A percentile compares a stretch with the other conserved stretches of the same genome.
Evolutionary conservation across 1,284 basidiomycete genomes (phyloP).

Genomic region (Wallemia hederae): DNA sequence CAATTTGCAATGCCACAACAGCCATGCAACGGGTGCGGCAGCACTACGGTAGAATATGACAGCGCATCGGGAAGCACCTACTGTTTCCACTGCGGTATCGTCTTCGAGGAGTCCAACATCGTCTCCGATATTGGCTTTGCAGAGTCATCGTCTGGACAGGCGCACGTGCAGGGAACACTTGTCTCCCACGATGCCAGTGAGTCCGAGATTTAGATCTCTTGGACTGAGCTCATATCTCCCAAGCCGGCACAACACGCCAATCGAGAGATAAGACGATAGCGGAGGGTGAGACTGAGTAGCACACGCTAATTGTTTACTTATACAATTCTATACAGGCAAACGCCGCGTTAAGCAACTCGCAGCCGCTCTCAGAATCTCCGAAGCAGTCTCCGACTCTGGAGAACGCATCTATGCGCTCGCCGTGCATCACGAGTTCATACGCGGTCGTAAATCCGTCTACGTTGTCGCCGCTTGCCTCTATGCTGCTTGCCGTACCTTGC

Average conservation of each 20-base stretch:
- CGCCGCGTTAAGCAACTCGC: conserved; percentile 57
- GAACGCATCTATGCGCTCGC: conserved; percentile 75
- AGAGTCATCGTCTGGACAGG: conserved; percentile 68
- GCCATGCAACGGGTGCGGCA: conserved; percentile 4
- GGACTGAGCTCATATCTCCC: neutral
- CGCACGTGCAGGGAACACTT: conserved; percentile 81
- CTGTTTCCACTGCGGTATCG: conserved; percentile 55
- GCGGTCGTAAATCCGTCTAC: conserved; percentile 69
- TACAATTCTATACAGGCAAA: conserved; percentile 41
- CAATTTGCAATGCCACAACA: neutral
- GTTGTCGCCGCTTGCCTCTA: conserved; percentile 89
- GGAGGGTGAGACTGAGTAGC: conserved; percentile 28
- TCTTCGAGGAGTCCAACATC: conserved; percentile 79
- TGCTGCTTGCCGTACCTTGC: conserved; percentile 69
- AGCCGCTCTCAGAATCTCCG: conserved; percentile 42
- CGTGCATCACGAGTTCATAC: conserved; percentile 74
- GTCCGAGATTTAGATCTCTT: conserved; percentile 14
- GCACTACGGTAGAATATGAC: conserved; percentile 6
- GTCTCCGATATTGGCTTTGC: conserved; percentile 81
- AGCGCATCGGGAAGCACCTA: conserved; percentile 38
- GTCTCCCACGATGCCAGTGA: conserved; percentile 73
- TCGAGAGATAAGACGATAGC: conserved; percentile 65
- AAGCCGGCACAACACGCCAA: conserved; percentile 12
- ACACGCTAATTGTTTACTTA: neutral
- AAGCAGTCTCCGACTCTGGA: conserved; percentile 49